phyloP scores from a whole-genome alignment of 306 rosid species.

The Quillaja saponaria region DNA sequence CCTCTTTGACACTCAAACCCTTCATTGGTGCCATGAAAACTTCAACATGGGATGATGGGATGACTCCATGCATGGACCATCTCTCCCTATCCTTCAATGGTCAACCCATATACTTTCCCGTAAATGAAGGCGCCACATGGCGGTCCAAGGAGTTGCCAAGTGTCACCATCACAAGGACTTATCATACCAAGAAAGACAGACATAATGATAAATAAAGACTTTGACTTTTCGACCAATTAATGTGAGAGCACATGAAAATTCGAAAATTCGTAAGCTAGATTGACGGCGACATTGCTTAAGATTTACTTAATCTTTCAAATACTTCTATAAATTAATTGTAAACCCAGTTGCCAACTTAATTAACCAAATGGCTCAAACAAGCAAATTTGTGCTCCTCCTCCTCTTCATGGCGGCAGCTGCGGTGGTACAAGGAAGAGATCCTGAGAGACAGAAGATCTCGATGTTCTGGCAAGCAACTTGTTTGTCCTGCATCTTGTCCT shows the following conservation, averaged over 20 bases:
- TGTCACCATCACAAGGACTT: slow-evolving; percentile 23
- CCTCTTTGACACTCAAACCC: slow-evolving; percentile 49
- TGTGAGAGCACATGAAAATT: too few species aligned
- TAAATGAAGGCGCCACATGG: slow-evolving; percentile 45
- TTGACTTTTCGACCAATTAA: too few species aligned
- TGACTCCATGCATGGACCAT: slow-evolving; percentile 42
- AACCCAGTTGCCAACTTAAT: too few species aligned
- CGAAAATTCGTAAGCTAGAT: too few species aligned
- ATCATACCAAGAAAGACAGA: too few species aligned
- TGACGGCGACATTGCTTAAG: too few species aligned
- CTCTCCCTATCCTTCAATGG: slow-evolving; percentile 45
- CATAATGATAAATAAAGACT: too few species aligned
- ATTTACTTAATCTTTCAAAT: too few species aligned
- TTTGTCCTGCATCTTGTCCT: slow-evolving; percentile 40
- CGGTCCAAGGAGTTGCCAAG: slow-evolving; percentile 21
- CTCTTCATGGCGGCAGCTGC: slow-evolving; percentile 11
- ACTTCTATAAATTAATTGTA: too few species aligned
- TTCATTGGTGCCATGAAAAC: slow-evolving; percentile 56
- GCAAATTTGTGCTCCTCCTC: slow-evolving; percentile 13
- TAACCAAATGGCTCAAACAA: background rate
- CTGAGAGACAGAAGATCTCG: slow-evolving; percentile 36
- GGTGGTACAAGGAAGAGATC: slow-evolving; percentile 37
- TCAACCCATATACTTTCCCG: slow-evolving; percentile 27
- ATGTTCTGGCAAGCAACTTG: too few species aligned
- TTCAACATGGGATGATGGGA: slow-evolving; percentile 51